Conservation (phyloP, 2,329 filamentous ascomycete species). For the Sporothrix mexicana region DNA sequence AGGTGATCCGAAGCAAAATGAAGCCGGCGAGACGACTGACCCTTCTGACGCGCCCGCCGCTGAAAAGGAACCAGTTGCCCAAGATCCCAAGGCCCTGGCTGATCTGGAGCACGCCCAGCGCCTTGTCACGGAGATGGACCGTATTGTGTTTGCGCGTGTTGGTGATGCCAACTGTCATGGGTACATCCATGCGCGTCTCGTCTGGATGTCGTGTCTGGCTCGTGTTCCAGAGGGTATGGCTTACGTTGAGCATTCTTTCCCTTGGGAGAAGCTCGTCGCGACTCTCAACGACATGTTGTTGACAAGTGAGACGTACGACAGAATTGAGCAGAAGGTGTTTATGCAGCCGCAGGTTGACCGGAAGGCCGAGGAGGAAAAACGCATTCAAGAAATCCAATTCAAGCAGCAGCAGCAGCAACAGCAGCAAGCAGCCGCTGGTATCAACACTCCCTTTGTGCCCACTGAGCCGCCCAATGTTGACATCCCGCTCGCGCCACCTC, state of each 20-base stretch:
- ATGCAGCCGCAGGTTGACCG: conserved; percentile 24
- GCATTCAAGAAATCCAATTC: not conserved
- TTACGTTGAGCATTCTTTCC: conserved; percentile 50
- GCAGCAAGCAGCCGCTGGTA: not conserved
- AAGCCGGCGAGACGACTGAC: no score
- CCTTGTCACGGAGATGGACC: conserved; percentile 53
- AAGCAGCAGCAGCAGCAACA: not conserved
- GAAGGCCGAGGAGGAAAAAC: conserved; percentile 1
- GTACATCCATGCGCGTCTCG: conserved; percentile 66
- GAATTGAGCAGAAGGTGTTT: conserved; percentile 54
- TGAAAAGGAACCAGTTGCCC: not conserved
- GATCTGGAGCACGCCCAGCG: not conserved
- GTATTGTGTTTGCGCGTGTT: conserved; percentile 56
- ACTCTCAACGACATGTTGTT: conserved; percentile 49
- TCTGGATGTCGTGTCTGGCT: conserved; percentile 60
- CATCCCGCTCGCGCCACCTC: not conserved
- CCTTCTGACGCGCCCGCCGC: no score
- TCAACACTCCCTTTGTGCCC: not conserved
- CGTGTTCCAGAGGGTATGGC: conserved; percentile 51
- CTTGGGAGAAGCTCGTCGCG: conserved; percentile 49
- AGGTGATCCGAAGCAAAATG: not conserved
- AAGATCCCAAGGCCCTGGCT: not conserved
- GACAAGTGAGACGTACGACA: conserved; percentile 40
- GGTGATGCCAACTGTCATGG: conserved; percentile 65
- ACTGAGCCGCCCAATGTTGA: not conserved